phyloP scores from a whole-genome alignment of 2,329 filamentous ascomycete species.

The Aureobasidium musti region DNA sequence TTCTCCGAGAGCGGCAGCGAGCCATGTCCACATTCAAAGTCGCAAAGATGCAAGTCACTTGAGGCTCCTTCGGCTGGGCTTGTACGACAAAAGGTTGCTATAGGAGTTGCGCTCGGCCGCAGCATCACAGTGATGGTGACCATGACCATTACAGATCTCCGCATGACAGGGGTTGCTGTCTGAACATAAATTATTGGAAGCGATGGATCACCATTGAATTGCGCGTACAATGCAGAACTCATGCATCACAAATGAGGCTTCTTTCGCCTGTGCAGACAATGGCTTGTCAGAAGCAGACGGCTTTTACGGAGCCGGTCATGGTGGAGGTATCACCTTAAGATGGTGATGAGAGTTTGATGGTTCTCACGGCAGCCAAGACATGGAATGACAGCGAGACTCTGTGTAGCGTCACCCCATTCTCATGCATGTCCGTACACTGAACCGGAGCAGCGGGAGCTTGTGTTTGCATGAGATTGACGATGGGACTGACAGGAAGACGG shows the following conservation, averaged over 20 bases:
- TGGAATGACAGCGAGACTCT: conserved; percentile 14
- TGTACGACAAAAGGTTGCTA: neutral
- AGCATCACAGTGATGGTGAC: neutral
- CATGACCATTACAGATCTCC: neutral
- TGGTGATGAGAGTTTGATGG: conserved; percentile 10
- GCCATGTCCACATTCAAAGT: neutral
- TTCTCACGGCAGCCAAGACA: conserved; percentile 23
- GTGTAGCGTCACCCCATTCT: conserved; percentile 12
- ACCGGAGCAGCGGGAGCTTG: conserved; percentile 22
- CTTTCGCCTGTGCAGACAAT: neutral
- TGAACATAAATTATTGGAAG: neutral
- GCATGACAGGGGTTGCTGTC: neutral
- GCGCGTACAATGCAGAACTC: conserved; percentile 21
- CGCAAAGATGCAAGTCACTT: neutral
- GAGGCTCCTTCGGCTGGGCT: neutral
- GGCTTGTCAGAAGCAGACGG: conserved; percentile 12
- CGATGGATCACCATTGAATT: conserved; percentile 2
- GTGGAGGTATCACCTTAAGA: conserved; percentile 5
- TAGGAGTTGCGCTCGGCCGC: neutral
- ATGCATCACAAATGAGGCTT: neutral
- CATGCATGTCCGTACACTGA: conserved; percentile 10
- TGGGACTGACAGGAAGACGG: neutral
- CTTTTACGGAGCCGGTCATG: conserved; percentile 24
- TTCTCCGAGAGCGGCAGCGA: neutral
- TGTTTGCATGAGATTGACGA: neutral